Percentiles rank a stretch among this genome's conserved stretches.
Evolutionary conservation across 2,329 filamentous ascomycete genomes (phyloP).

Genomic region (Fusarium tuaranense): DNA sequence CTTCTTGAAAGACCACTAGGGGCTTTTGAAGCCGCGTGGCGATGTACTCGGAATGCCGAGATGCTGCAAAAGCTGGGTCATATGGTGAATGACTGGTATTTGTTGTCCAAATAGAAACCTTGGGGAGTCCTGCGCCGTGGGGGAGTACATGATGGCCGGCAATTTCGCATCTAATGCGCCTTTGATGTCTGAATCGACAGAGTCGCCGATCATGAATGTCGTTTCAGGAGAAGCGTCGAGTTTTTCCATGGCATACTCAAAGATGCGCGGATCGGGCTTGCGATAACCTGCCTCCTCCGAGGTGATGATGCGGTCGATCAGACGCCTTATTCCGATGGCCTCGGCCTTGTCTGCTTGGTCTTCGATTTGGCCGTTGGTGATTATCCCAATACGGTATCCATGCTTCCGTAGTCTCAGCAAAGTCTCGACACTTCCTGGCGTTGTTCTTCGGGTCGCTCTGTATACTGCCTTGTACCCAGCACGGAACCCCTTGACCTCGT

Average conservation of each 20-base stretch:
- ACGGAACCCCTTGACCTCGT: neutral
- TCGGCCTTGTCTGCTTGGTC: conserved; percentile 7
- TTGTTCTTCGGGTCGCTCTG: conserved; percentile 1
- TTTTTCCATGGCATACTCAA: conserved; percentile 1
- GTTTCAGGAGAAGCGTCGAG: neutral
- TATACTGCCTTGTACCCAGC: conserved; percentile 8
- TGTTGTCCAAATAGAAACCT: neutral
- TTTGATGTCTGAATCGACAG: conserved; percentile 10
- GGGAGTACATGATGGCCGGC: conserved; percentile 3
- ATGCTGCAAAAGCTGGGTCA: neutral
- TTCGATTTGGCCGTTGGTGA: conserved; percentile 10
- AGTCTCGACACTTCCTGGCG: neutral
- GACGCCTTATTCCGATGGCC: conserved; percentile 6
- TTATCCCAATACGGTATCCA: conserved; percentile 5
- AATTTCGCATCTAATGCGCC: conserved; percentile 11
- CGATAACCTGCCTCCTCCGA: conserved; percentile 10
- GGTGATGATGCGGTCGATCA: conserved; percentile 13
- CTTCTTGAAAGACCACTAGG: neutral
- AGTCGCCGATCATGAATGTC: conserved; percentile 20
- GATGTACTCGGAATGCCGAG: neutral
- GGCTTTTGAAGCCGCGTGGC: neutral
- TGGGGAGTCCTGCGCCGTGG: neutral
- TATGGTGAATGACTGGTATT: conserved; percentile 2
- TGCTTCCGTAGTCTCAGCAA: neutral
- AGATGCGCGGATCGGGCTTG: conserved; percentile 13